Percentiles rank a stretch among this genome's conserved stretches.
Evolutionary conservation across 352 stramenopile genomes (phyloP).

Genomic region (Paralagenidium karlingii): DNA sequence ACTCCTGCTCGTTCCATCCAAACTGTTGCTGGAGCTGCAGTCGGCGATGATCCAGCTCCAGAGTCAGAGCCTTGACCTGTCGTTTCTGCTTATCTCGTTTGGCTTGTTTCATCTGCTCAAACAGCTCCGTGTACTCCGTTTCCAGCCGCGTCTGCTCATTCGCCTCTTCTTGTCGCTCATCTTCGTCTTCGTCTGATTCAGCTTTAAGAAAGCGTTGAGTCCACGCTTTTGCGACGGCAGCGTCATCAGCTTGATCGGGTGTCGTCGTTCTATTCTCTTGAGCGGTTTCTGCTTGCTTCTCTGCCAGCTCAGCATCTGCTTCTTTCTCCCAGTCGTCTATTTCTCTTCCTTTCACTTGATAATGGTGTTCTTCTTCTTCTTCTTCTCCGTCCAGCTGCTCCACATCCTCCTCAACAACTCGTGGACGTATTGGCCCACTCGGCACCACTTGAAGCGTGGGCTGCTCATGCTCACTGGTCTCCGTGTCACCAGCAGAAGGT

Average conservation of each 20-base stretch:
- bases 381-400: constrained; percentile 21
- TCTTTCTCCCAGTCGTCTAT: background rate
- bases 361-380: too few species aligned
- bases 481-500: constrained; percentile 6
- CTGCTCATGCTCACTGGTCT: too few species aligned
- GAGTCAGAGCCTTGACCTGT: constrained; percentile 12
- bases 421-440: too few species aligned
- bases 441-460: too few species aligned
- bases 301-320: background rate
- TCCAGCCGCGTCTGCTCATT: constrained; percentile 33
- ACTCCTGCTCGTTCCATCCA: constrained; percentile 12
- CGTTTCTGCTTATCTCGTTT: constrained; percentile 45
- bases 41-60: constrained; percentile 7
- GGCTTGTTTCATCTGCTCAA: constrained; percentile 18
- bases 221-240: too few species aligned
- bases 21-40: constrained; percentile 5
- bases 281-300: too few species aligned
- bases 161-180: constrained; percentile 17
- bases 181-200: constrained; percentile 31
- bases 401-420: constrained; percentile 11
- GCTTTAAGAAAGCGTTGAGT: too few species aligned
- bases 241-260: too few species aligned
- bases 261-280: too few species aligned
- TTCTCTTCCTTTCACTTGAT: background rate
- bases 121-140: constrained; percentile 20